A percentile compares a stretch with the other conserved stretches of the same genome.
Conservation (phyloP, 1,284 basidiomycete genomes). For the Austroboletus rostrupii region DNA sequence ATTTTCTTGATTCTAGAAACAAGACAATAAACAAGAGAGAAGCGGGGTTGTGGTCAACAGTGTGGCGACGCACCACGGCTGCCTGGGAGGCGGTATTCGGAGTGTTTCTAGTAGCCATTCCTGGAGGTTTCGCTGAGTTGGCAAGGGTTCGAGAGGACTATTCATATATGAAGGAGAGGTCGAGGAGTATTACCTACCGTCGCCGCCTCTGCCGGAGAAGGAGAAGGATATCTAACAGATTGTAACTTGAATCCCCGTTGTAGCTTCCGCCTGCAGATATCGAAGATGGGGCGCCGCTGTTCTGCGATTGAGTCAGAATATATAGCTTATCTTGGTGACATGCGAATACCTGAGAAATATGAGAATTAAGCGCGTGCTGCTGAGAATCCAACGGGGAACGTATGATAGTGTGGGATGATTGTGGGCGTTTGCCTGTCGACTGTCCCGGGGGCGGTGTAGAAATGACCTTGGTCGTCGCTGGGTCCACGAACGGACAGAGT, state of each 20-base stretch:
- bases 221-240: conserved; percentile 7
- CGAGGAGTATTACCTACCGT: conserved; percentile 12
- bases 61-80: conserved; percentile 12
- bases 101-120: conserved; percentile 18
- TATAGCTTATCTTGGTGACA: background rate
- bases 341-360: conserved; percentile 14
- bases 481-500: conserved; percentile 13
- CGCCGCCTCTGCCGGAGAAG: conserved; percentile 4
- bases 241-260: conserved; percentile 3
- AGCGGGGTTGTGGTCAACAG: background rate
- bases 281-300: conserved; percentile 8
- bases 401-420: conserved; percentile 3
- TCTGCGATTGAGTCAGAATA: conserved; percentile 18
- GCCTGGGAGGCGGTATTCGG: background rate
- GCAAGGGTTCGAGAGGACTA: conserved; percentile 3
- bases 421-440: conserved; percentile 5
- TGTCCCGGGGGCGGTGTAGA: background rate
- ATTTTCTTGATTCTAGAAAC: conserved; percentile 10
- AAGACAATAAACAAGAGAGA: background rate
- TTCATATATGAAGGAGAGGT: conserved; percentile 8
- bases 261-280: conserved; percentile 1
- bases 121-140: background rate
- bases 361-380: conserved; percentile 8
- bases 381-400: conserved; percentile 15
- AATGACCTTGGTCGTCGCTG: background rate